Percentiles rank a stretch among this genome's conserved stretches.
Evolutionary conservation across 169 alveolate genomes (phyloP).

Genomic region (Cryptosporidium sp.): DNA sequence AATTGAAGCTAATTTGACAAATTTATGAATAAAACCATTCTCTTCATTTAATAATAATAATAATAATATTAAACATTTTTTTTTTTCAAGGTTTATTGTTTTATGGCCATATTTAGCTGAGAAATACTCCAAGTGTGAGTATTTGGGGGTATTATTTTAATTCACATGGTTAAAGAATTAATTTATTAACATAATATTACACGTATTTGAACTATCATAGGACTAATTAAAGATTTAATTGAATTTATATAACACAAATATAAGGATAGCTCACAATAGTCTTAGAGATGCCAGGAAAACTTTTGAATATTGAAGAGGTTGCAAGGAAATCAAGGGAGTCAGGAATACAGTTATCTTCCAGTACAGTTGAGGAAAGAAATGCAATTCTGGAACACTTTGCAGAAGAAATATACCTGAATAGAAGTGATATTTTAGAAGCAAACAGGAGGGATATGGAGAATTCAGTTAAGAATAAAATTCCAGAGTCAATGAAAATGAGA

Average conservation of each 20-base stretch:
- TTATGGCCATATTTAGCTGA: constrained; percentile 51
- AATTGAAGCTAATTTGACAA: background rate
- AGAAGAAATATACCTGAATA: constrained; percentile 16
- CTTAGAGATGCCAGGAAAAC: background rate
- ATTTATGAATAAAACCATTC: background rate
- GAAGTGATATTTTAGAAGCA: constrained; percentile 27
- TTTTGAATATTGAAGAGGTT: background rate
- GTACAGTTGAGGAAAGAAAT: constrained; percentile 52
- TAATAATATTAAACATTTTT: background rate
- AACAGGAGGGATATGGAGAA: constrained; percentile 56
- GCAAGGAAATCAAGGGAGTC: constrained; percentile 39
- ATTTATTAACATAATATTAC: too few species aligned
- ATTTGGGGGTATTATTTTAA: constrained; percentile 55
- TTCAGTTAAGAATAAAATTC: constrained; percentile 40
- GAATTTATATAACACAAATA: background rate
- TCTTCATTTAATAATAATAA: constrained; percentile 2
- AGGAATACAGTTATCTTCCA: constrained; percentile 50
- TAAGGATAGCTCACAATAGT: background rate
- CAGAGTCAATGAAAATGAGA: constrained; percentile 44
- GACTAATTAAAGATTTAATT: background rate
- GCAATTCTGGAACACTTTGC: constrained; percentile 35
- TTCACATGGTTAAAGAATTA: background rate
- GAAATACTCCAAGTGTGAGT: constrained; percentile 52
- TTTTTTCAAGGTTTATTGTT: constrained; percentile 43
- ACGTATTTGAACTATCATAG: background rate